A percentile compares a stretch with the other conserved stretches of the same genome.
Conservation (phyloP, 2,329 filamentous ascomycete species). For the Colletotrichum neosansevieriae region DNA sequence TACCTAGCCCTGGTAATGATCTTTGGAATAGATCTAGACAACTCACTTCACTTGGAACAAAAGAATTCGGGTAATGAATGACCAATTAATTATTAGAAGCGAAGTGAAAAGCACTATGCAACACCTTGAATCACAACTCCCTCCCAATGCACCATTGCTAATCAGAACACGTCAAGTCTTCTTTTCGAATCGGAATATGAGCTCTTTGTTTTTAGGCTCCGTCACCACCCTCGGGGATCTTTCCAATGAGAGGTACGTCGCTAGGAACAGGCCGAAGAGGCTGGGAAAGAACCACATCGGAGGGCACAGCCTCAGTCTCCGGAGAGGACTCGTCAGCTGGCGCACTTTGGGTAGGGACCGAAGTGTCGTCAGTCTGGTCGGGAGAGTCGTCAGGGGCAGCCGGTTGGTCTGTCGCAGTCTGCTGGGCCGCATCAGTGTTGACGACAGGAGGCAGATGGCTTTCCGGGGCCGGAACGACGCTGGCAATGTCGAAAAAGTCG, state of each 20-base stretch:
- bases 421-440: background rate
- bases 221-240: background rate
- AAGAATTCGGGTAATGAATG: background rate
- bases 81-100: no score
- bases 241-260: background rate
- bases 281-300: background rate
- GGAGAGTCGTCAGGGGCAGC: no score
- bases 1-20: constrained; percentile 14
- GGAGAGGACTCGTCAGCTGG: background rate
- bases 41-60: background rate
- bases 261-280: background rate
- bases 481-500: background rate
- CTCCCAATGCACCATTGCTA: background rate
- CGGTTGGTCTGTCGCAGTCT: no score
- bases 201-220: background rate
- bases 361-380: no score
- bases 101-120: background rate
- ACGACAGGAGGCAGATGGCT: background rate
- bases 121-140: background rate
- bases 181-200: background rate
- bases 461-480: background rate
- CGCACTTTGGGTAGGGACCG: no score
- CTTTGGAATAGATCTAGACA: no score
- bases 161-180: background rate
- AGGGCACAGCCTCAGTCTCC: no score